phyloP scores from a whole-genome alignment of 805 yeast genomes.

The Yamadazyma scolyti region DNA sequence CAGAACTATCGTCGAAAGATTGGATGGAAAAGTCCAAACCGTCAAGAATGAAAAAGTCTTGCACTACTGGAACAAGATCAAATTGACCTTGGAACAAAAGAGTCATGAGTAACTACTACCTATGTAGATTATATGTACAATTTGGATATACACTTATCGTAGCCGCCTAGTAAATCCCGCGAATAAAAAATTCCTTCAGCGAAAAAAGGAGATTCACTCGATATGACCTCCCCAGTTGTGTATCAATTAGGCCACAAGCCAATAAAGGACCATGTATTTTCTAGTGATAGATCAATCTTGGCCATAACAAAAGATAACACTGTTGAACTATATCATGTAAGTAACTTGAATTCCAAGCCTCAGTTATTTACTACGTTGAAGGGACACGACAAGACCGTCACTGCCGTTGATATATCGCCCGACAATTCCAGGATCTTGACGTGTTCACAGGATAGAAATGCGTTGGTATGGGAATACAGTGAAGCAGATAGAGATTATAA shows the following conservation, averaged over 20 bases:
- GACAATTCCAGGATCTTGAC: conserved; percentile 86
- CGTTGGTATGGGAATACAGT: conserved; percentile 87
- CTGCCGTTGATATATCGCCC: conserved; percentile 86
- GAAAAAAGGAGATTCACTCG: conserved; percentile 16
- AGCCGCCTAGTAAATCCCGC: no score
- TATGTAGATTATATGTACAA: conserved; percentile 6
- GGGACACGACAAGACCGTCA: conserved; percentile 91
- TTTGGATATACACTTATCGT: no score
- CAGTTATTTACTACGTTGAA: conserved; percentile 59
- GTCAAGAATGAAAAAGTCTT: conserved; percentile 44
- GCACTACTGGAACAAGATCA: conserved; percentile 32
- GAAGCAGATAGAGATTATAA: conserved; percentile 56
- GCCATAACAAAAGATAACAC: conserved; percentile 80
- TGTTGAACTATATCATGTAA: conserved; percentile 69
- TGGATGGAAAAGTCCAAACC: conserved; percentile 40
- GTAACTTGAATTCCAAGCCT: conserved; percentile 47
- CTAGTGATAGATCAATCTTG: conserved; percentile 56
- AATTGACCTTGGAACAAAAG: conserved; percentile 27
- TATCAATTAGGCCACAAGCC: conserved; percentile 78
- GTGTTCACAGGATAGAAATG: conserved; percentile 96
- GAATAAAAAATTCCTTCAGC: no score
- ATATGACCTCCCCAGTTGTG: conserved; percentile 27
- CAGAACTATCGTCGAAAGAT: conserved; percentile 34
- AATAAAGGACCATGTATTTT: conserved; percentile 88
- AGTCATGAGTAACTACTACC: conserved; percentile 7